phyloP scores from a whole-genome alignment of 1,139 yeast species.

The Scheffersomyces quercinus region DNA sequence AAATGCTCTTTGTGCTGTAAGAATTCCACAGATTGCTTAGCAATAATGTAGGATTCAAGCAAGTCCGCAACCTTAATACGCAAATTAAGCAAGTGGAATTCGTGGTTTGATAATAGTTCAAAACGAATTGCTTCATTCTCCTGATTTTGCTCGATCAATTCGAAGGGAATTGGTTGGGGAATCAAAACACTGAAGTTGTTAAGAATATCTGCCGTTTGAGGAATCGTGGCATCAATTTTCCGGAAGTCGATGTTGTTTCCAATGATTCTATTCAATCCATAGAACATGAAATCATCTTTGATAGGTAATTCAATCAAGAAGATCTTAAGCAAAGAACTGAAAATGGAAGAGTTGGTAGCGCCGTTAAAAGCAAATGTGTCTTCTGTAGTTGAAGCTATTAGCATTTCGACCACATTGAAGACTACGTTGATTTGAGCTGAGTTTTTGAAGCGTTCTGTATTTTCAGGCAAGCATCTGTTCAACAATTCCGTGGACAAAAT shows the following conservation, averaged over 20 bases:
- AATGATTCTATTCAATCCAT: constrained; percentile 53
- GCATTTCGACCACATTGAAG: constrained; percentile 40
- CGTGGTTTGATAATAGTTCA: constrained; percentile 36
- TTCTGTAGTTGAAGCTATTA: constrained; percentile 39
- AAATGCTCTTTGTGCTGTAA: constrained; percentile 40
- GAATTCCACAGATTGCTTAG: constrained; percentile 28
- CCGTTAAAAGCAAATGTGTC: constrained; percentile 26
- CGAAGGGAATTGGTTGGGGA: constrained; percentile 34
- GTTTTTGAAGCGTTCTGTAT: constrained; percentile 38
- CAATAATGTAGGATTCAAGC: constrained; percentile 44
- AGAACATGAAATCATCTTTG: constrained; percentile 42
- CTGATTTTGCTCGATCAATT: constrained; percentile 8
- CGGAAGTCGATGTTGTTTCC: constrained; percentile 51
- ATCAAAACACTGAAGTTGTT: constrained; percentile 25
- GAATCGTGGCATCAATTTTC: constrained; percentile 34
- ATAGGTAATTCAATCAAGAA: constrained; percentile 42
- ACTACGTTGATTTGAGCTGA: constrained; percentile 42
- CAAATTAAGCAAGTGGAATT: constrained; percentile 40
- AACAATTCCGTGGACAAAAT: constrained; percentile 24
- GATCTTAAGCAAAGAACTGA: constrained; percentile 41
- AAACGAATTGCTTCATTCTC: constrained; percentile 11
- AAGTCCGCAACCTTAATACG: constrained; percentile 43
- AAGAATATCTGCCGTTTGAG: constrained; percentile 24
- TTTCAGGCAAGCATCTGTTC: constrained; percentile 35
- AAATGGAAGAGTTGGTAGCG: constrained; percentile 19